Evolutionary conservation across 768 basidiomycete species (phyloP).

Genomic region (Kwoniella dejecticola): DNA sequence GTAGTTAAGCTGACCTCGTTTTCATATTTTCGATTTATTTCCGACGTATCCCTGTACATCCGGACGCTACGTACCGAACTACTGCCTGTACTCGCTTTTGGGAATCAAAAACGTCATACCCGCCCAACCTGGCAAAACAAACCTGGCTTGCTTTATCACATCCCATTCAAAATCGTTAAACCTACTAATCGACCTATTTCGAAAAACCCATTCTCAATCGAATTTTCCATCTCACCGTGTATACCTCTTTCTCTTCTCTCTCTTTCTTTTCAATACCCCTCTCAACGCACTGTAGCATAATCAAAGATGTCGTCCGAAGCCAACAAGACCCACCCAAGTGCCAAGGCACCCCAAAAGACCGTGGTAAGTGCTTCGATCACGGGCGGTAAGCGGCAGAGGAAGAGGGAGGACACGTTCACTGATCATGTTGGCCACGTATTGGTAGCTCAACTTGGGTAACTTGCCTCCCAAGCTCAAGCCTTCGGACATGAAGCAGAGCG

Average conservation of each 20-base stretch:
- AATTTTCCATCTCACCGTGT: not conserved
- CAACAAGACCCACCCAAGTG: conserved; percentile 37
- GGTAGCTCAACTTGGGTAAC: conserved; percentile 55
- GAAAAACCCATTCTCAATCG: conserved; percentile 2
- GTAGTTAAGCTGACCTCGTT: too few species aligned
- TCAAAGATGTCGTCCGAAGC: conserved; percentile 7
- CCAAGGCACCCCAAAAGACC: conserved; percentile 50
- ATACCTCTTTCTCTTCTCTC: not conserved
- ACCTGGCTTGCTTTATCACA: not conserved
- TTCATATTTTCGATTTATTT: too few species aligned
- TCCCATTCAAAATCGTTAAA: not conserved
- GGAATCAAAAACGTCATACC: conserved; percentile 5
- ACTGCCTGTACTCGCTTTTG: not conserved
- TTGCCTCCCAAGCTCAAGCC: conserved; percentile 57
- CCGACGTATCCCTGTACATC: not conserved
- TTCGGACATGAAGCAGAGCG: conserved; percentile 47
- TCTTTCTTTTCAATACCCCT: not conserved
- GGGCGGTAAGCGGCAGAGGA: not conserved
- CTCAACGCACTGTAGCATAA: conserved; percentile 2
- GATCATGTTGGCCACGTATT: not conserved
- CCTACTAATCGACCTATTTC: conserved; percentile 1
- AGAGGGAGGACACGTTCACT: not conserved
- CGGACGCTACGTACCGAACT: not conserved
- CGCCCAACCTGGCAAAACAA: too few species aligned
- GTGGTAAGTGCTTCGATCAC: conserved; percentile 31